Evolutionary conservation across 2,329 filamentous ascomycete genomes (phyloP).

Genomic region (Diaporthe destruens): DNA sequence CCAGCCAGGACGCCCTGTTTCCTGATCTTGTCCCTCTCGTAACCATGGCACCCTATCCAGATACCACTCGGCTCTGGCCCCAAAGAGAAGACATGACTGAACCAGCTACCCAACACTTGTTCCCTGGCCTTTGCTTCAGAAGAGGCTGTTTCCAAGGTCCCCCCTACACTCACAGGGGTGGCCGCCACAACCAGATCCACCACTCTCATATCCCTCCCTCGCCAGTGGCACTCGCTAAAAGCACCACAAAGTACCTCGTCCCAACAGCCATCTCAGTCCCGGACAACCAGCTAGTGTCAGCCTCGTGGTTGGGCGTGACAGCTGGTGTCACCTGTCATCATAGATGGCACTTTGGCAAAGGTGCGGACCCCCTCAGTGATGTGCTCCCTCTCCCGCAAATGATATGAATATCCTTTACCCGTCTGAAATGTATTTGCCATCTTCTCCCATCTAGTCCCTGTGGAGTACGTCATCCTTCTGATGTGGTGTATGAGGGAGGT

Average conservation of each 20-base stretch:
- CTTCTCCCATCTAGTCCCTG: neutral
- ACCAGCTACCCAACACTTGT: neutral
- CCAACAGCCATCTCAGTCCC: neutral
- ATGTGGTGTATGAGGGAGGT: constrained; percentile 9
- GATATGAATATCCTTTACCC: neutral
- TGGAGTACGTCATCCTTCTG: constrained; percentile 1
- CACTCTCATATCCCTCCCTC: neutral
- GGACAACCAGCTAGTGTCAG: neutral
- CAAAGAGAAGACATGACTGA: too few species aligned
- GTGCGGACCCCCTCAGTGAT: constrained; percentile 22
- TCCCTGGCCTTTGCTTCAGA: neutral
- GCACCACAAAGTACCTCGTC: neutral
- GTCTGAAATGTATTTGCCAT: neutral
- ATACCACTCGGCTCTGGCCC: neutral
- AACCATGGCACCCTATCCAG: neutral
- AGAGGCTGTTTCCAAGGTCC: neutral
- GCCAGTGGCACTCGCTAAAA: neutral
- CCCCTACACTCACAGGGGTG: neutral
- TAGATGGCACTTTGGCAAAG: neutral
- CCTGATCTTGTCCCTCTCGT: neutral
- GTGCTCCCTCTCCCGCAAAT: neutral
- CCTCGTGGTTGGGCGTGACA: neutral
- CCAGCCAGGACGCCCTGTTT: neutral
- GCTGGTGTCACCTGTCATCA: neutral
- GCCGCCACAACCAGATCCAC: neutral